phyloP scores from a whole-genome alignment of 2,329 filamentous ascomycete genomes.

The Diplocarpon mali region DNA sequence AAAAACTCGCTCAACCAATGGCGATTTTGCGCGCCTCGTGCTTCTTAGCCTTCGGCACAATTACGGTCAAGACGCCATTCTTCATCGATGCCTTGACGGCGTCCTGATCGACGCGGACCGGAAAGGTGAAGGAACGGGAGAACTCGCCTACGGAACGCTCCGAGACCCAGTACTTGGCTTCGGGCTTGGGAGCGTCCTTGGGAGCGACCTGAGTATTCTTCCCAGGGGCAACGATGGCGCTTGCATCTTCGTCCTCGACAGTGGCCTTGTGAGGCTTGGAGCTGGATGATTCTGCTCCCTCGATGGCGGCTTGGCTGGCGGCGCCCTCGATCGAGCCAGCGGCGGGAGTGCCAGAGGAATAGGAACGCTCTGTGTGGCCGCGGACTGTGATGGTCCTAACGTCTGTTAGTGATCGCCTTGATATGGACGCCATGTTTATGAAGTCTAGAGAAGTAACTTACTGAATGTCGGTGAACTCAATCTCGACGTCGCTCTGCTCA shows the following conservation, averaged over 20 bases:
- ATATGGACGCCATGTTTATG: no score
- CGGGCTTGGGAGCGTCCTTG: conserved; percentile 16
- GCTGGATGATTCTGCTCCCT: not conserved
- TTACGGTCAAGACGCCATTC: conserved; percentile 53
- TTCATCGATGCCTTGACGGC: conserved; percentile 50
- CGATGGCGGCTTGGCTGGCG: not conserved
- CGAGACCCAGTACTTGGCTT: conserved; percentile 57
- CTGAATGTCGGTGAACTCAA: conserved; percentile 69
- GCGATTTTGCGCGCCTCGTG: conserved; percentile 43
- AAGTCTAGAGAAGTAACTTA: no score
- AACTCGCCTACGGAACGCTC: conserved; percentile 59
- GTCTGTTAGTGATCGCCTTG: no score
- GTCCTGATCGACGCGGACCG: conserved; percentile 50
- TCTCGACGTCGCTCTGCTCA: conserved; percentile 59
- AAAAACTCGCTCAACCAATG: conserved; percentile 31
- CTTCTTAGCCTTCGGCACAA: conserved; percentile 56
- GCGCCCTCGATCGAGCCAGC: conserved; percentile 37
- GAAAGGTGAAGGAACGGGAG: conserved; percentile 58
- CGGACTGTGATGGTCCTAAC: conserved; percentile 51
- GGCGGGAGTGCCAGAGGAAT: conserved; percentile 36
- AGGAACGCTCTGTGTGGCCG: conserved; percentile 55
- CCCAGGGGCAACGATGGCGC: conserved; percentile 5
- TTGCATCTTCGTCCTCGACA: conserved; percentile 37
- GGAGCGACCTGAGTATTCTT: not conserved
- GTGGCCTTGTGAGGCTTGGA: conserved; percentile 35